Conservation (phyloP, 129 eudicot genomes). For the Helianthus annuus region DNA sequence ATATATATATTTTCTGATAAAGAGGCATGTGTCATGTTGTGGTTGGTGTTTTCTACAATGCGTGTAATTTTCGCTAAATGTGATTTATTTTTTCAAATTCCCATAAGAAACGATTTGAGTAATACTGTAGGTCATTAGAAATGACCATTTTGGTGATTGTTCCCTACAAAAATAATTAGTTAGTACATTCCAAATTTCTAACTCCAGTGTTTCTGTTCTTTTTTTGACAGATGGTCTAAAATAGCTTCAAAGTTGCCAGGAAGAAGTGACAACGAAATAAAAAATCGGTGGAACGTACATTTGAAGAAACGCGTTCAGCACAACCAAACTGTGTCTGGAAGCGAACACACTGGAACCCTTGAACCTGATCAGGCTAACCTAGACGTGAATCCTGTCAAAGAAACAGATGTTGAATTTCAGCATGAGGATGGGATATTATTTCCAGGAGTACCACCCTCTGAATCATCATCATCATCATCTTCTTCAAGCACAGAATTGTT, state of each 20-base stretch:
- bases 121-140: too few relatives aligned
- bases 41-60: too few relatives aligned
- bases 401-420: neutral
- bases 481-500: neutral
- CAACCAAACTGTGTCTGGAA: neutral
- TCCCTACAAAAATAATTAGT: neutral
- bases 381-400: neutral
- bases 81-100: too few relatives aligned
- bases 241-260: constrained; percentile 30
- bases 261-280: constrained; percentile 38
- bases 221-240: constrained; percentile 24
- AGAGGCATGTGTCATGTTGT: too few relatives aligned
- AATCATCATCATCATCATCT: constrained; percentile 21
- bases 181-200: neutral
- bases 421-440: neutral
- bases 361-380: neutral
- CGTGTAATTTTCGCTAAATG: too few relatives aligned
- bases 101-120: too few relatives aligned
- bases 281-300: constrained; percentile 32
- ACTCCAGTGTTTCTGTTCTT: neutral
- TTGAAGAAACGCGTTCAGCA: constrained; percentile 23
- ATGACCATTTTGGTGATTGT: neutral
- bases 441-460: neutral
- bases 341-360: neutral
- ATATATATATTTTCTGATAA: too few relatives aligned